These are phyloP conservation scores for Metarhizium anisopliae DNA, from an alignment of 2,329 filamentous ascomycete genomes.

Conservation along the genomic window DNA sequence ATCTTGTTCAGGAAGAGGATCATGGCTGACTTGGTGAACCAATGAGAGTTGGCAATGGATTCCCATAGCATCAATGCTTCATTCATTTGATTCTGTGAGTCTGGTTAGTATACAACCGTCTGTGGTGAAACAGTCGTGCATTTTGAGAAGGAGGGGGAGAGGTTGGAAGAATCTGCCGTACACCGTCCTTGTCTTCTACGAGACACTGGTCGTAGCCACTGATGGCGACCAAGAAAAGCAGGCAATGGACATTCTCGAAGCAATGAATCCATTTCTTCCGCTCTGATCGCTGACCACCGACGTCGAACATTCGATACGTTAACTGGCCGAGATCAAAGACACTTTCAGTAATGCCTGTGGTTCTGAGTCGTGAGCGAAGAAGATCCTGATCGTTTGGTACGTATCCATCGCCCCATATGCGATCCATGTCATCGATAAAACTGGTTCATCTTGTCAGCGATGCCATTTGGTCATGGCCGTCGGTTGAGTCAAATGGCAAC, in stretches of 20 bases:
- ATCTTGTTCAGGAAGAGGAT: slow-evolving; percentile 86
- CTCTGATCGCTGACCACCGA: slow-evolving; percentile 90
- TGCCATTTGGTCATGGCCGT: slow-evolving; percentile 9
- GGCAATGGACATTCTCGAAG: slow-evolving; percentile 87
- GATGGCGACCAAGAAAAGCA: slow-evolving; percentile 89
- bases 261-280: slow-evolving; percentile 99
- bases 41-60: slow-evolving; percentile 76
- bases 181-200: slow-evolving; percentile 92
- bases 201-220: slow-evolving; percentile 95
- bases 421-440: slow-evolving; percentile 73
- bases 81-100: slow-evolving; percentile 74
- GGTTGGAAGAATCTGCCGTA: slow-evolving; percentile 26
- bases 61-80: slow-evolving; percentile 82
- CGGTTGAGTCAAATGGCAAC: slow-evolving; percentile 22
- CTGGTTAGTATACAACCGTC: slow-evolving; percentile 8
- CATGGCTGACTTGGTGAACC: slow-evolving; percentile 74
- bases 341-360: slow-evolving; percentile 93
- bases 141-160: neutral
- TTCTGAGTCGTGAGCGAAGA: slow-evolving; percentile 92
- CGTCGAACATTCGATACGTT: slow-evolving; percentile 96
- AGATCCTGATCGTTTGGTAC: slow-evolving; percentile 91
- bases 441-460: slow-evolving; percentile 32
- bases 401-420: slow-evolving; percentile 68
- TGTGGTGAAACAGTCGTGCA: neutral
- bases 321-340: slow-evolving; percentile 92